Conservation (phyloP, 2,329 filamentous ascomycete species). For the Hymenoscyphus occultus region DNA sequence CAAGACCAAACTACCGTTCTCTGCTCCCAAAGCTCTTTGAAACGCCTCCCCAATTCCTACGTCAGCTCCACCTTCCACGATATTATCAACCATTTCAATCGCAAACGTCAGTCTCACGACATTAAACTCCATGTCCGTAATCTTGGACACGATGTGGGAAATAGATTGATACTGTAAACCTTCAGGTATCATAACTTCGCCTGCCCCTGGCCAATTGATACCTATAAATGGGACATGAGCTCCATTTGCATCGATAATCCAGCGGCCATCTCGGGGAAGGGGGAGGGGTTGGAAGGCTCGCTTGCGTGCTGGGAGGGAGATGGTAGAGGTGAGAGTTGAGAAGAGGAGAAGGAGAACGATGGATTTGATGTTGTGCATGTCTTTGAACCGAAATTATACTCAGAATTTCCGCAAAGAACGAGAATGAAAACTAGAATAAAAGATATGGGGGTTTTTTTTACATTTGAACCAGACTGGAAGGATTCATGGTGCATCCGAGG, state of each 20-base stretch:
- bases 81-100: constrained; percentile 62
- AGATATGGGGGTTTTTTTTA: no score
- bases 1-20: constrained; percentile 52
- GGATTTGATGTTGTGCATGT: neutral
- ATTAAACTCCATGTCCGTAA: constrained; percentile 52
- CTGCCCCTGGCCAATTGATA: constrained; percentile 60
- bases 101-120: constrained; percentile 61
- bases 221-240: constrained; percentile 50
- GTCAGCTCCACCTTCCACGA: constrained; percentile 49
- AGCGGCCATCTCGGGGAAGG: constrained; percentile 37
- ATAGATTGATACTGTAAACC: constrained; percentile 59
- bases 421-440: neutral
- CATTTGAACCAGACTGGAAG: no score
- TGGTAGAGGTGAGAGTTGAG: neutral
- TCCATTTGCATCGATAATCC: constrained; percentile 40
- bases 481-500: no score
- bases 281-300: constrained; percentile 36
- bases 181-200: constrained; percentile 61
- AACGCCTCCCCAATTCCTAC: constrained; percentile 47
- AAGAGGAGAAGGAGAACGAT: neutral
- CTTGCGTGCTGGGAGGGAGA: neutral
- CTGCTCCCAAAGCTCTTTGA: constrained; percentile 45
- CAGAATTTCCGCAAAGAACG: neutral
- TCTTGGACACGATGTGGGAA: constrained; percentile 49
- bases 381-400: neutral